These are phyloP conservation scores for Onygenales sp. DNA, from an alignment of 2,329 filamentous ascomycete species.

Conservation along the genomic window DNA sequence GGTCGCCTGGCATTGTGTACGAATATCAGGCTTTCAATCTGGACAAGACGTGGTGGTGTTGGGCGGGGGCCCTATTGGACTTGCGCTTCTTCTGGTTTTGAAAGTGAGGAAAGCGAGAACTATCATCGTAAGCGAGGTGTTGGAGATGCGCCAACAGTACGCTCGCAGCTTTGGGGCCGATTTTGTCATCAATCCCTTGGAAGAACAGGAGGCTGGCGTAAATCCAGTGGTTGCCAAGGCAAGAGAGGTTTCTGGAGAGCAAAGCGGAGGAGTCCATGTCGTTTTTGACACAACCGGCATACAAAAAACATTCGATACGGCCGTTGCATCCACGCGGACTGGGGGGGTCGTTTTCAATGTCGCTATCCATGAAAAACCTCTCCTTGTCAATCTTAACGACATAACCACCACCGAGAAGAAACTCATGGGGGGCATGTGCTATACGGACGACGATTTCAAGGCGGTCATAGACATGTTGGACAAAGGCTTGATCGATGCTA, in stretches of 20 bases:
- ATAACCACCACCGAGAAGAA: constrained; percentile 45
- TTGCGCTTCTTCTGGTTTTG: constrained; percentile 51
- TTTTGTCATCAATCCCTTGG: constrained; percentile 43
- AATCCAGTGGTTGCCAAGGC: constrained; percentile 41
- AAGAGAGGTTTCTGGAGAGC: constrained; percentile 36
- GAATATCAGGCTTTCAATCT: constrained; percentile 36
- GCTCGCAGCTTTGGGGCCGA: constrained; percentile 48
- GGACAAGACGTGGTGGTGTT: constrained; percentile 46
- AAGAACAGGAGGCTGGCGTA: constrained; percentile 10
- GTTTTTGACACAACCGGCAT: constrained; percentile 56
- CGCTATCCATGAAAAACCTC: constrained; percentile 52
- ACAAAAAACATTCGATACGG: constrained; percentile 37
- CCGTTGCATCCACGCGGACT: constrained; percentile 40
- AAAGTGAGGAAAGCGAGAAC: constrained; percentile 42
- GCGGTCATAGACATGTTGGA: constrained; percentile 47
- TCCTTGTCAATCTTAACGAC: constrained; percentile 45
- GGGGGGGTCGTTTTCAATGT: constrained; percentile 54
- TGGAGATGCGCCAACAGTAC: constrained; percentile 40
- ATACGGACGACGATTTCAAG: constrained; percentile 45
- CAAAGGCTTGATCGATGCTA: constrained; percentile 34
- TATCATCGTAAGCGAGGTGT: constrained; percentile 51
- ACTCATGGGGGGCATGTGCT: constrained; percentile 41
- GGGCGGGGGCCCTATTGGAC: constrained; percentile 54
- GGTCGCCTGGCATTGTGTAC: constrained; percentile 56
- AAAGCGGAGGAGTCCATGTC: constrained; percentile 49